A percentile compares a stretch with the other conserved stretches of the same genome.
phyloP scores from a whole-genome alignment of 106 monocot genomes.

The Dioscorea dumetorum region DNA sequence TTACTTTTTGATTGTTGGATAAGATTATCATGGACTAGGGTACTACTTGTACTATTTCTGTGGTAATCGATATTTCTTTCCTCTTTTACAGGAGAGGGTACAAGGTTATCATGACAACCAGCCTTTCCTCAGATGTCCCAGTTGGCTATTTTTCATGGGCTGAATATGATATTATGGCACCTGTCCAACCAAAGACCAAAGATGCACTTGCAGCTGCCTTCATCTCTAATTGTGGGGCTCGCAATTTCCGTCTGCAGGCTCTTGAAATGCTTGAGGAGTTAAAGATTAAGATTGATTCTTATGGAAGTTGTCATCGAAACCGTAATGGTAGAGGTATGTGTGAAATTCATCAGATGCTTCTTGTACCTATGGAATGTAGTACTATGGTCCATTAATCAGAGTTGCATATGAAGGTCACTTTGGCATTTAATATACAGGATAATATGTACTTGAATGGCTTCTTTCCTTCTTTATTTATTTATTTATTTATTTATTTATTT shows the following conservation, averaged over 20 bases:
- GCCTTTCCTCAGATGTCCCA: constrained; percentile 87
- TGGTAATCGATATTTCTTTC: neutral
- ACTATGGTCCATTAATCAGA: too few relatives aligned
- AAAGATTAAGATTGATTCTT: constrained; percentile 70
- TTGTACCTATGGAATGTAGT: too few relatives aligned
- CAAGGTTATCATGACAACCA: constrained; percentile 82
- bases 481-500: too few relatives aligned
- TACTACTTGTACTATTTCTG: neutral
- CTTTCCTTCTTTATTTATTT: too few relatives aligned
- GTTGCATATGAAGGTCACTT: too few relatives aligned
- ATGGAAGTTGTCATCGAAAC: constrained; percentile 79
- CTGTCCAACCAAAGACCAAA: constrained; percentile 57
- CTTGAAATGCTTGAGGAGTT: constrained; percentile 61
- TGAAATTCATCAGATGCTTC: neutral
- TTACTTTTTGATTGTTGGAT: too few relatives aligned
- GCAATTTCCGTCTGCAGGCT: constrained; percentile 71
- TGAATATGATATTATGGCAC: constrained; percentile 94
- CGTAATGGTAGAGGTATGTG: constrained; percentile 57
- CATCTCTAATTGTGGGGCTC: constrained; percentile 84
- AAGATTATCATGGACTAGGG: too few relatives aligned
- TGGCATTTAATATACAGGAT: too few relatives aligned
- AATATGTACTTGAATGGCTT: too few relatives aligned
- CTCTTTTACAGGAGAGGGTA: constrained; percentile 59
- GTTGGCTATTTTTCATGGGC: constrained; percentile 96
- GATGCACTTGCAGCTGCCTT: constrained; percentile 83